Evolutionary conservation across 148 eudicot genomes (phyloP), one percentile per base, ranked within the genome.

Genomic region (Rhododendron griersonianum): DNA sequence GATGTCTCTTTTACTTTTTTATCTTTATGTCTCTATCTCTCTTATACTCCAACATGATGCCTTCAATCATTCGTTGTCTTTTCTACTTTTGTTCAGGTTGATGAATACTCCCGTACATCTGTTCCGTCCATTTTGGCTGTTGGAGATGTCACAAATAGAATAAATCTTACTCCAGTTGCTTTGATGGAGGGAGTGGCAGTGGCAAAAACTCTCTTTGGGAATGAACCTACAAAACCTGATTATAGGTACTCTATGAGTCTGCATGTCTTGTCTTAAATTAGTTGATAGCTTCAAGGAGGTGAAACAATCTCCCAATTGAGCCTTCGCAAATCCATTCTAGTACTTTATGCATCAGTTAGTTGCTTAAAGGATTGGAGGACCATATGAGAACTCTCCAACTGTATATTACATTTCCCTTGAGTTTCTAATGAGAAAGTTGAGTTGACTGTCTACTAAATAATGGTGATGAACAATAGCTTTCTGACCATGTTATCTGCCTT

Each of bases 91-190:
- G 75, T 14, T 53, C 88, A 97, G 99, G 99, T 97, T 71, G 94
- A 95, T 87, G 98, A 95, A 81, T 95, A 84, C 90, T 97, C 99
- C 39, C 93, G 91, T 76, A 90, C 98, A 67, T 94, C 98, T 77
- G 98, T 95, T 86, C 98, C 98, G 86, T 97, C 99, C 53, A 97
- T 95, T 90, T 97, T 98, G 95, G 99, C 99, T 15, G 98, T 97
- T 63, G 99, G 99, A 87, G 99, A 97, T 90, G 99, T 95, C 75
- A 97, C 99, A 33, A 95, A 97, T 86, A 94, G 99, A 90, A 80
- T 94, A 79, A 96, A 96, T 88, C 86, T 96, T 84, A 96, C 99
- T 82, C 99, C 99, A 53, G 99, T 96, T 90, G 99, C 99, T 84
- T 92, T 97, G 89, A 97, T 97, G 99, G 99, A 97, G 90, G 99